Conservation (phyloP, 768 basidiomycete species). For the Fibroporia radiculosa region DNA sequence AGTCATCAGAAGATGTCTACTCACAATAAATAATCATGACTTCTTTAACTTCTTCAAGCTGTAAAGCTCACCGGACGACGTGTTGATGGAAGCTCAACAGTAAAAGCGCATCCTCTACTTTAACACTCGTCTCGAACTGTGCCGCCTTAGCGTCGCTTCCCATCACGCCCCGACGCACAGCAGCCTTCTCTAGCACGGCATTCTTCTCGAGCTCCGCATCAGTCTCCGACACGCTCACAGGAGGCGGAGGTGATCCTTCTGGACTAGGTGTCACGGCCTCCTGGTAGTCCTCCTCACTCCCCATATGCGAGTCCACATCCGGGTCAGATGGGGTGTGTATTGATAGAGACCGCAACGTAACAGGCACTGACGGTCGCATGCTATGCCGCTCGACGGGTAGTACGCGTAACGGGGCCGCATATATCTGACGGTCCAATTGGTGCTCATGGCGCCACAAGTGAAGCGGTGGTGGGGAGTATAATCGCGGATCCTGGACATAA, state of each 20-base stretch:
- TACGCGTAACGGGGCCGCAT: conserved; percentile 9
- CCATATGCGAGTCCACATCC: conserved; percentile 39
- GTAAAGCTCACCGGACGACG: conserved; percentile 2
- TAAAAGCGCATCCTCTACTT: conserved; percentile 67
- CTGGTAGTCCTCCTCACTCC: conserved; percentile 59
- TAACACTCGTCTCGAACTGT: conserved; percentile 38
- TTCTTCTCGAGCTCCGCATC: neutral
- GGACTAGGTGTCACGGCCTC: conserved; percentile 72
- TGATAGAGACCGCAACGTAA: neutral
- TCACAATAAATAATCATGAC: too few relatives aligned
- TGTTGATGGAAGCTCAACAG: conserved; percentile 64
- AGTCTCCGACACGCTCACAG: conserved; percentile 14
- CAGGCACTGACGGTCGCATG: neutral
- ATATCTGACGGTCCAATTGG: conserved; percentile 3
- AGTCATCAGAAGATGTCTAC: too few relatives aligned
- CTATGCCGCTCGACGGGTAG: too few relatives aligned
- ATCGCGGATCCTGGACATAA: neutral
- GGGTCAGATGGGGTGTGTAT: conserved; percentile 1
- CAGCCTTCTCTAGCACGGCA: neutral
- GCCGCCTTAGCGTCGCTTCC: neutral
- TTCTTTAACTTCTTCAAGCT: too few relatives aligned
- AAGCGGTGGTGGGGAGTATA: neutral
- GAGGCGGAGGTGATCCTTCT: conserved; percentile 34
- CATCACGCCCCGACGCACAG: neutral
- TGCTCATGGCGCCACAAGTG: neutral